A percentile compares a stretch with the other conserved stretches of the same genome.
These are phyloP conservation scores for Fragilaria crotonensis DNA, from an alignment of 108 stramenopile species.

Conservation along the genomic window DNA sequence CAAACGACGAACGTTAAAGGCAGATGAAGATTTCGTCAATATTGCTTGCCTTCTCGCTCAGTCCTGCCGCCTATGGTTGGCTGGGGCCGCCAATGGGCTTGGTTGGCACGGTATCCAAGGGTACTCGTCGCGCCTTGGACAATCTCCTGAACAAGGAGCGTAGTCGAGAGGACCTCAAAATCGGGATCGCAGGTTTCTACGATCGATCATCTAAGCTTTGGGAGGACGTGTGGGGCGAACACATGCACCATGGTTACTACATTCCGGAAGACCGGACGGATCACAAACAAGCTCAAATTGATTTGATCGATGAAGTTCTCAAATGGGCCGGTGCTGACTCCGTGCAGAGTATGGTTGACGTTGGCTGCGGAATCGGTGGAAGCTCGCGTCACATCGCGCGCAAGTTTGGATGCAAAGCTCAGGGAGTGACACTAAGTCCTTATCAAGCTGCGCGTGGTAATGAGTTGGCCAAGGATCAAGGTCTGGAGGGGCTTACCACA, in stretches of 20 bases:
- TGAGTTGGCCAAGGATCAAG: constrained; percentile 78
- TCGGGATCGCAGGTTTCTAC: constrained; percentile 94
- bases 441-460: constrained; percentile 85
- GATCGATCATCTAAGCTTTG: constrained; percentile 87
- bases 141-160: constrained; percentile 56
- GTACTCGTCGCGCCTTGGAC: constrained; percentile 62
- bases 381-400: constrained; percentile 80
- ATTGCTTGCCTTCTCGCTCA: too few relatives aligned
- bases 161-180: constrained; percentile 81
- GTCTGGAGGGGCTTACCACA: constrained; percentile 45
- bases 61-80: too few relatives aligned
- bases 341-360: constrained; percentile 53
- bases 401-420: constrained; percentile 56
- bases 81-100: too few relatives aligned
- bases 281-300: constrained; percentile 80
- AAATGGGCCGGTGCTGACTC: constrained; percentile 70
- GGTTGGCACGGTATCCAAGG: constrained; percentile 16
- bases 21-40: too few relatives aligned
- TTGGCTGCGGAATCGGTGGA: constrained; percentile 96
- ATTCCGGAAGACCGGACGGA: constrained; percentile 69
- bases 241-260: constrained; percentile 90
- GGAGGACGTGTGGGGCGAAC: constrained; percentile 94
- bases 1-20: too few relatives aligned
- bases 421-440: constrained; percentile 90
- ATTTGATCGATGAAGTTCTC: constrained; percentile 90